Evolutionary conservation across 1,139 yeast genomes (phyloP), one percentile per base, ranked within the genome.

Genomic region (Taphrina deformans): DNA sequence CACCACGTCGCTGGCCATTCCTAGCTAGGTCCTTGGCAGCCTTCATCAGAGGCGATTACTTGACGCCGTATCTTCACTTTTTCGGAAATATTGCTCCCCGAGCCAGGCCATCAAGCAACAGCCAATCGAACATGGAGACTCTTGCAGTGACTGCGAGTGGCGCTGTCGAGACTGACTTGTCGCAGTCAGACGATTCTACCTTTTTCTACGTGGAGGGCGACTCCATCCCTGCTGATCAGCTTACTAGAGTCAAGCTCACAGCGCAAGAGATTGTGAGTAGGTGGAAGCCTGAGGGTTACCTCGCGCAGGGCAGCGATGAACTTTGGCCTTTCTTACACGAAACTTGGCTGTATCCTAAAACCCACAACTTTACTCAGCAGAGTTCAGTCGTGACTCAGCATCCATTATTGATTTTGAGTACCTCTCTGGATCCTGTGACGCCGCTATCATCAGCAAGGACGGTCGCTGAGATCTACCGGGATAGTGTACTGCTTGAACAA

Each of bases 381-480:
- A 35, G 14, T 7, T 9, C 26, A 1, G 48, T 38, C 12, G 23
- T 7, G 26, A 53, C 45, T n/a, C 21, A 21, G 14, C n/a, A 38
- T 3, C 45, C 58, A 4, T 18, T 53, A 4, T n/a, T 53, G 48
- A 21, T 53, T 21, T n/a, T 53, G 33, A 38, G 58, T 24, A 38
- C 29, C 5, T 16, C 27, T 10, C 12, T 24, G 12, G 58, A 53
- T 38, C 45, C 48, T 18, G 46, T 38, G 16, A 53, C 58, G 14
- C 58, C 58, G 14, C 16, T 53, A 3, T 5, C 23, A 7, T 7
- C 12, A 9, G 58, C 58, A 14, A 16, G 18, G 10, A 41, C 31
- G 14, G 35, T 53, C 16, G 12, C 5, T 6, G 38, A 53, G 23
- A 27, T 35, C n/a, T 40, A 27, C 58, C 21, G 18, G 4, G 58